A percentile compares a stretch with the other conserved stretches of the same genome.
Conservation (phyloP, 2,329 filamentous ascomycete genomes). For the Biscogniauxia mediterranea region DNA sequence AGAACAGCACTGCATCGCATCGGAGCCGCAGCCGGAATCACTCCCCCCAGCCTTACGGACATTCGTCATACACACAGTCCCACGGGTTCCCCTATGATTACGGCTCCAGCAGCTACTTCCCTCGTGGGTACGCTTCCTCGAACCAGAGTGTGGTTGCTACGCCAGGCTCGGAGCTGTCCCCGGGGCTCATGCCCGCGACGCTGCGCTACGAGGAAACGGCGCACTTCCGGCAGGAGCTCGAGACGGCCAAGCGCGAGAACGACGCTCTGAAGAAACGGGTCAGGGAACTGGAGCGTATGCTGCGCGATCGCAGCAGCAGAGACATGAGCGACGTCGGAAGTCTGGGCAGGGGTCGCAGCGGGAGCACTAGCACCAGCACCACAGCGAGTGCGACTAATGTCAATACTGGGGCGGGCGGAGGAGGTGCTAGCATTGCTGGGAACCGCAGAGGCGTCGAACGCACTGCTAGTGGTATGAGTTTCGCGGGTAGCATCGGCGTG, state of each 20-base stretch:
- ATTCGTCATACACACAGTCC: constrained; percentile 47
- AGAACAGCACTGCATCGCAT: constrained; percentile 55
- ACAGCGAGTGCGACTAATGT: constrained; percentile 42
- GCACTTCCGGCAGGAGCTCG: constrained; percentile 58
- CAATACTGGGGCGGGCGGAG: constrained; percentile 27
- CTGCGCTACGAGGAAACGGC: constrained; percentile 62
- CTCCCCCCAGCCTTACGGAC: constrained; percentile 32
- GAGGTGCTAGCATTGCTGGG: constrained; percentile 44
- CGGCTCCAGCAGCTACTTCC: constrained; percentile 33
- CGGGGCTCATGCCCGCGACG: constrained; percentile 55
- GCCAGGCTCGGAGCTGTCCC: constrained; percentile 48
- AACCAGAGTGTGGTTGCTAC: constrained; percentile 40
- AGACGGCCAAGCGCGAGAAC: constrained; percentile 62
- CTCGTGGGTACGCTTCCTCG: constrained; percentile 35
- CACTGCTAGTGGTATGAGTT: constrained; percentile 45
- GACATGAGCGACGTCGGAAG: constrained; percentile 29
- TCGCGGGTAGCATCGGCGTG: constrained; percentile 45
- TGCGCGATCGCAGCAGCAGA: constrained; percentile 48
- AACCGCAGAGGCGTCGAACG: constrained; percentile 41
- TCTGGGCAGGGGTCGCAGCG: constrained; percentile 39
- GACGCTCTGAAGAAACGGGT: constrained; percentile 60
- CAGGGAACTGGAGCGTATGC: constrained; percentile 57
- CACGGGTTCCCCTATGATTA: constrained; percentile 39
- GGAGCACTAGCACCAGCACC: constrained; percentile 54
- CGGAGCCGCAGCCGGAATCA: constrained; percentile 46